Evolutionary conservation across 352 stramenopile genomes (phyloP), one percentile per base, ranked within the genome.

Genomic region (Phytophthora cactorum): DNA sequence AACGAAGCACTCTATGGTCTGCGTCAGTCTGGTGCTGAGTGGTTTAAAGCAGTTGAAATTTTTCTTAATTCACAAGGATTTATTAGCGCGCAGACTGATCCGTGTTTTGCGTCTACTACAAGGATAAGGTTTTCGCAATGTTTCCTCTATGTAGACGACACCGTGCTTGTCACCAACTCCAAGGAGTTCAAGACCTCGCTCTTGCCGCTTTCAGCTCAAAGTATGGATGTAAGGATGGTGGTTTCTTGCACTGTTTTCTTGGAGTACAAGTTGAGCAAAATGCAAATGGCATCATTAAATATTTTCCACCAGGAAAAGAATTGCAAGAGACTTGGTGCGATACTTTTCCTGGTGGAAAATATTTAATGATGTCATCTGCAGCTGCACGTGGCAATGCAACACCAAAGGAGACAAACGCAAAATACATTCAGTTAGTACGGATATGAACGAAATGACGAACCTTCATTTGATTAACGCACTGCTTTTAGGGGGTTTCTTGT

Each of bases 111-210:
- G 22, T 64, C 0, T 53, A 59, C 12, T 53, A 11, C 31, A 38
- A 61, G 38, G 34, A 52, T 25, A 50, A 51, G 31, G 36, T 55
- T 14, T 58, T 73, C 11, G 44, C 62, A 38, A 25, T 70, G 3
- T n/a, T 73, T 6, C 46, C 52, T 43, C 3, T 69, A 77, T 45
- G 64, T 77, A 1, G 45, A 77, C 36, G 63, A 77, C 28, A 52
- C 71, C 0, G 47, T 74, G 7, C 41, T 70, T 2, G 62, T 52
- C 4, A 75, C 68, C 5, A 65, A 68, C 12, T 47, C 27, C 0
- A 46, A 49, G 1, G 43, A 15, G 0, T 66, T 52, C 45, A 74
- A 78, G 59, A 59, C 45, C 3, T 38, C 15, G 5, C 15, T 71
- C 2, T 74, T 39, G 44, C 17, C 3, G 50, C 50, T 3, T 17